Conservation (phyloP, 768 basidiomycete species). For the Astraeus odoratus region DNA sequence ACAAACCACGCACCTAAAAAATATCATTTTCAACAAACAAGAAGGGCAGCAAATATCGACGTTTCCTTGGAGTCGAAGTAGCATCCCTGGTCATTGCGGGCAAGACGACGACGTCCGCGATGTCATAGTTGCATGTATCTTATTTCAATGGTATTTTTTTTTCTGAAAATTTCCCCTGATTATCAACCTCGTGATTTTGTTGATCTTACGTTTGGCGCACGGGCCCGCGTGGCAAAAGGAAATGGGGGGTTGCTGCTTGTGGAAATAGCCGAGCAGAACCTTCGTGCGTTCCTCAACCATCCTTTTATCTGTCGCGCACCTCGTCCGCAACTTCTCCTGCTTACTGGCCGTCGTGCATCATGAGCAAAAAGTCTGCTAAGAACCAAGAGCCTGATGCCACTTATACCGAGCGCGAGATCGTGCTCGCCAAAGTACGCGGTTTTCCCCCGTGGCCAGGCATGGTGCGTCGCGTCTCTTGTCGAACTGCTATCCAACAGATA, state of each 20-base stretch:
- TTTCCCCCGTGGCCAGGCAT: constrained; percentile 94
- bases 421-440: constrained; percentile 90
- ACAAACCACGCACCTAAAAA: constrained; percentile 21
- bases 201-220: constrained; percentile 32
- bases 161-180: constrained; percentile 9
- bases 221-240: constrained; percentile 35
- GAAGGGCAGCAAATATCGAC: constrained; percentile 1
- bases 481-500: constrained; percentile 6
- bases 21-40: constrained; percentile 3
- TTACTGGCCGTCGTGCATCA: constrained; percentile 16
- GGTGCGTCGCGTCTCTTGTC: constrained; percentile 47
- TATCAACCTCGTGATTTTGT: constrained; percentile 26
- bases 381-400: constrained; percentile 33
- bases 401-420: constrained; percentile 75
- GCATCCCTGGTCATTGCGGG: constrained; percentile 11
- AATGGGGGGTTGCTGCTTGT: constrained; percentile 31
- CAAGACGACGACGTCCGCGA: constrained; percentile 16
- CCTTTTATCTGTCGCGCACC: constrained; percentile 32
- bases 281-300: constrained; percentile 35
- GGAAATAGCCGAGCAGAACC: constrained; percentile 35
- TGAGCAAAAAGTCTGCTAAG: constrained; percentile 49
- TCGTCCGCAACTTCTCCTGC: constrained; percentile 15
- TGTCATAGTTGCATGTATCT: constrained; percentile 21
- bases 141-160: constrained; percentile 24
- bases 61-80: constrained; percentile 10